Conservation (phyloP, 2,329 filamentous ascomycete genomes). For the Xylaria sp. region DNA sequence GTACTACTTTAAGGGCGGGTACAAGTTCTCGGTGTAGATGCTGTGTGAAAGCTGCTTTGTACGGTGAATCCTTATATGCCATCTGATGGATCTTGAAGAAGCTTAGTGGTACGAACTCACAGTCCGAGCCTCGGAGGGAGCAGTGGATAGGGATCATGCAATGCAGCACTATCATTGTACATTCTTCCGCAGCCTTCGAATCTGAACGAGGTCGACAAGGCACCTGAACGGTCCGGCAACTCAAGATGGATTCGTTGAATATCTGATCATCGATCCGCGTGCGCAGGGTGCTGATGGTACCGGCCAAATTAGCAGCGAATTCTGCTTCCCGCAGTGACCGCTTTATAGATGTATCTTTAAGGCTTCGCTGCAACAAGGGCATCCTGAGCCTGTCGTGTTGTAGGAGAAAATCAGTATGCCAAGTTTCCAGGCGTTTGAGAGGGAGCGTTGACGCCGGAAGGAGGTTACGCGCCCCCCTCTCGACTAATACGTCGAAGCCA, state of each 20-base stretch:
- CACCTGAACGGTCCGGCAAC: conserved; percentile 52
- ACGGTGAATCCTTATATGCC: conserved; percentile 62
- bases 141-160: conserved; percentile 71
- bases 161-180: conserved; percentile 64
- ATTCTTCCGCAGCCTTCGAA: conserved; percentile 39
- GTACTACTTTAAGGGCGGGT: conserved; percentile 22
- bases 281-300: conserved; percentile 52
- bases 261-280: conserved; percentile 53
- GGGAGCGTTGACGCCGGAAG: conserved; percentile 69
- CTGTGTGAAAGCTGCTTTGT: conserved; percentile 68
- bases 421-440: conserved; percentile 61
- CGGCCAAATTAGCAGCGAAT: conserved; percentile 57
- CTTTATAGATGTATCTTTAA: conserved; percentile 51
- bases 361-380: conserved; percentile 51
- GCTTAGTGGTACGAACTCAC: conserved; percentile 68
- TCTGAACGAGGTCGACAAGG: conserved; percentile 48
- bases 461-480: conserved; percentile 64
- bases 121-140: conserved; percentile 59
- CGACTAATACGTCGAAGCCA: conserved; percentile 72
- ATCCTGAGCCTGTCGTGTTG: conserved; percentile 60
- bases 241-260: conserved; percentile 55
- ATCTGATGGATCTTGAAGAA: conserved; percentile 76
- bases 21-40: conserved; percentile 68
- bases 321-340: conserved; percentile 54
- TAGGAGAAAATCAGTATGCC: conserved; percentile 65